phyloP scores from a whole-genome alignment of 1,139 yeast species.

The Suhomyces panamericanus region DNA sequence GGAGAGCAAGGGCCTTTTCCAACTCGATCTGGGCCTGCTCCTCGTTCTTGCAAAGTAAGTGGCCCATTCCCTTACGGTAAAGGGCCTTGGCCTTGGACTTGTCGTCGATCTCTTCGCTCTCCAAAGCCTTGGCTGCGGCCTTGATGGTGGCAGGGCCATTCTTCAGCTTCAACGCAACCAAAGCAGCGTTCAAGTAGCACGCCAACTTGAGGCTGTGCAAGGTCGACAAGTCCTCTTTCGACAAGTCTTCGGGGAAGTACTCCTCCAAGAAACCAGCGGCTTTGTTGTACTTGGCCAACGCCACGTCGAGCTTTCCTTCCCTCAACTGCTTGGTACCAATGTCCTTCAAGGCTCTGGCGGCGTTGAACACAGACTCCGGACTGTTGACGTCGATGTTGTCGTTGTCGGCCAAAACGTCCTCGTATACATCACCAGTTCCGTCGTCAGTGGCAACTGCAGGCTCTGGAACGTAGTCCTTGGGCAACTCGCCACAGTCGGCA shows the following conservation, averaged over 20 bases:
- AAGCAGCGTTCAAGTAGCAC: constrained; percentile 67
- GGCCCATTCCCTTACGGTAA: constrained; percentile 83
- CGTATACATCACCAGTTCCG: constrained; percentile 84
- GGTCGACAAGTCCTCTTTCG: constrained; percentile 50
- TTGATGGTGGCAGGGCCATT: constrained; percentile 56
- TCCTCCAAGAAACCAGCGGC: constrained; percentile 68
- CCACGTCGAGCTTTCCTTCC: constrained; percentile 53
- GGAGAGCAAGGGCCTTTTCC: constrained; percentile 60
- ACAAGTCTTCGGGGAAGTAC: constrained; percentile 71
- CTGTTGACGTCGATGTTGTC: constrained; percentile 58
- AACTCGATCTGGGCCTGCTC: constrained; percentile 69
- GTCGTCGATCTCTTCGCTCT: constrained; percentile 59
- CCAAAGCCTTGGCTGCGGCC: constrained; percentile 68
- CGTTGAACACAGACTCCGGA: constrained; percentile 65
- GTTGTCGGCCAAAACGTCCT: constrained; percentile 74
- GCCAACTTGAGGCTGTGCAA: constrained; percentile 59
- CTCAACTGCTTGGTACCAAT: constrained; percentile 79
- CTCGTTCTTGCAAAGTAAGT: constrained; percentile 62
- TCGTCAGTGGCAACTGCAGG: constrained; percentile 53
- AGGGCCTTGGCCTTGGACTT: constrained; percentile 79
- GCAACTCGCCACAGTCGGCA: constrained; percentile 76
- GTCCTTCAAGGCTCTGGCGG: constrained; percentile 66
- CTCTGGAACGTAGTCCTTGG: constrained; percentile 53
- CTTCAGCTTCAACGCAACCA: constrained; percentile 68
- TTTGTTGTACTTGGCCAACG: constrained; percentile 70